Base-by-base conservation (phyloP, 371 early-diverging fungal species). In the Mortierella sp. region DNA sequence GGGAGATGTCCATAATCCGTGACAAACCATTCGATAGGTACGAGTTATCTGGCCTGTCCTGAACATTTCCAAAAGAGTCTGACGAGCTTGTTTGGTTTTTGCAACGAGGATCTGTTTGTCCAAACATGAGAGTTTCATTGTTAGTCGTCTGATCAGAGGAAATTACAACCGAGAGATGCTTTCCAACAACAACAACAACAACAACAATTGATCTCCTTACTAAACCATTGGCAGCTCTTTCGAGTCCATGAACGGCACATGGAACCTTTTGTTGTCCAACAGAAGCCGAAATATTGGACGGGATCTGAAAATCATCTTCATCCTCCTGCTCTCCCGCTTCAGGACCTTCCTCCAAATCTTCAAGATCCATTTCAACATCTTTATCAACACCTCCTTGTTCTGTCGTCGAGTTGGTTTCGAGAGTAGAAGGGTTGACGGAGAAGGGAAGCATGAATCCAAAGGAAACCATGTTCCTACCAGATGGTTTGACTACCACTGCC, bases 161-260 rank as follows among this genome's bases (percentile, higher is more conserved):
- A n/a, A n/a, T n/a, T n/a, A n/a, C n/a, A n/a, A n/a, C n/a, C n/a
- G n/a, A n/a, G n/a, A n/a, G n/a, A n/a, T n/a, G 57, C 11, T n/a
- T 9, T 44, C 21, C 47, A 57, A 21, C n/a, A n/a, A n/a, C n/a
- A n/a, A n/a, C n/a, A n/a, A n/a, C n/a, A n/a, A n/a, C n/a, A n/a
- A n/a, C n/a, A n/a, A n/a, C n/a, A n/a, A n/a, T n/a, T 7, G 43
- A 58, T 65, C 7, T 5, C 59, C 72, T 74, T 82, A 88, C 88
- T 75, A 88, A 63, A 45, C 88, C 88, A 25, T 84, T 87, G 11
- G 86, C 84, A 25, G 88, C 87, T 55, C 87, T 88, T 64, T 86
- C 86, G 25, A 87, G 50, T 6, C 80, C 80, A 46, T 79, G 80
- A 16, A 70, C 58, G 1, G 80, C 66, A 30, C 80, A 73, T 1